Evolutionary conservation across 2,329 filamentous ascomycete species (phyloP).

Genomic region (Curvularia verruculosa): DNA sequence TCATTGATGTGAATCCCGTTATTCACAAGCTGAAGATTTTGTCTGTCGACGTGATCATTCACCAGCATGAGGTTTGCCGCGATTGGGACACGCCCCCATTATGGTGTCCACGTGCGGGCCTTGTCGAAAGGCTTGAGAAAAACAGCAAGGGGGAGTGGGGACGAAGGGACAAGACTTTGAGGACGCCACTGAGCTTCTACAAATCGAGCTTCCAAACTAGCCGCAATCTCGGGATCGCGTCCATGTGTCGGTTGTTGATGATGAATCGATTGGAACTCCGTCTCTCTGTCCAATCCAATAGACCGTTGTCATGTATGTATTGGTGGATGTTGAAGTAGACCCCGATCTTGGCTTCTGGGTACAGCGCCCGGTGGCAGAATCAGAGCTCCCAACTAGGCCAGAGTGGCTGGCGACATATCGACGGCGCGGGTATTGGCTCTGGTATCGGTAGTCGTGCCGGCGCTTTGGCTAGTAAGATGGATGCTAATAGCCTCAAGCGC

Average conservation of each 20-base stretch:
- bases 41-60: background rate
- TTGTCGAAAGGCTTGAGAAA: background rate
- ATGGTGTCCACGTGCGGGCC: background rate
- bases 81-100: background rate
- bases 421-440: conserved; percentile 15
- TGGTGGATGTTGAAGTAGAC: too few species aligned
- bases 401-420: conserved; percentile 1
- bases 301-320: background rate
- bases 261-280: background rate
- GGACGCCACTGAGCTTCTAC: background rate
- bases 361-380: conserved; percentile 1
- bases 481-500: background rate
- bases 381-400: background rate
- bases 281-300: background rate
- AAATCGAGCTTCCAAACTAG: background rate
- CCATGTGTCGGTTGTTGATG: background rate
- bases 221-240: background rate
- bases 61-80: background rate
- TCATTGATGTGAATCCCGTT: conserved; percentile 4
- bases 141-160: background rate
- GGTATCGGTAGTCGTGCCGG: conserved; percentile 16
- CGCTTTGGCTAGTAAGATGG: background rate
- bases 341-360: background rate
- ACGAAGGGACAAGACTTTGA: background rate
- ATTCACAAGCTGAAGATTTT: background rate